Evolutionary conservation across 768 basidiomycete species (phyloP).

Genomic region (Pholiota molesta): DNA sequence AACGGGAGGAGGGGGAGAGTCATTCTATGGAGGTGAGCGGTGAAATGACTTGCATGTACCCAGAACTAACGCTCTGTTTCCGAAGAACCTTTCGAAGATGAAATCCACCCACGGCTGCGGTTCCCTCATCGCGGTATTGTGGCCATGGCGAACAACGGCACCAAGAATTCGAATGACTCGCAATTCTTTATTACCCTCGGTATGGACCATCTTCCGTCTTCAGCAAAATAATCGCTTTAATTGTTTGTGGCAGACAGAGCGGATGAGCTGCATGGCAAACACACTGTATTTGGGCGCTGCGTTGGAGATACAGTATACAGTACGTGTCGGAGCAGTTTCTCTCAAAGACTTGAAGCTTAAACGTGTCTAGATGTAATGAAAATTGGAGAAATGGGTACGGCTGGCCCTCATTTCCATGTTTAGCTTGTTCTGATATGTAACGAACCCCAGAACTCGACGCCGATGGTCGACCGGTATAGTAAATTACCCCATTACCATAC

Average conservation of each 20-base stretch:
- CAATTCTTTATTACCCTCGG: conserved; percentile 96
- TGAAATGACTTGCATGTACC: conserved; percentile 84
- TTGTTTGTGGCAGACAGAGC: conserved; percentile 69
- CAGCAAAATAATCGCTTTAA: conserved; percentile 9
- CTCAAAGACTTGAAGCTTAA: not conserved
- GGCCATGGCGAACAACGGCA: conserved; percentile 91
- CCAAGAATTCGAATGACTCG: conserved; percentile 87
- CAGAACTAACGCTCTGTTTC: conserved; percentile 30
- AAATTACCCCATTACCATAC: too few relatives aligned
- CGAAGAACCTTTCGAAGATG: conserved; percentile 89
- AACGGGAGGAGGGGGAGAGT: conserved; percentile 91
- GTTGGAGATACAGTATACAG: conserved; percentile 91
- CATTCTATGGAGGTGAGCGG: conserved; percentile 82
- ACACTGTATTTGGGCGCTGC: conserved; percentile 91
- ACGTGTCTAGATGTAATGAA: conserved; percentile 77
- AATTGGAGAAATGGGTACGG: too few relatives aligned
- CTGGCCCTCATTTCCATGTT: too few relatives aligned
- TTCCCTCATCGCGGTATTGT: conserved; percentile 91
- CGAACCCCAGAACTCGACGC: too few relatives aligned
- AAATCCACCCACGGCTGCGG: conserved; percentile 91
- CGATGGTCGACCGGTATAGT: too few relatives aligned
- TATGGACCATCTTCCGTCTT: conserved; percentile 24
- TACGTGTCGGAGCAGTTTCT: conserved; percentile 37
- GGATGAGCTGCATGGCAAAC: conserved; percentile 91
- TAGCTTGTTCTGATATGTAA: too few relatives aligned